Base-by-base conservation (phyloP, 768 basidiomycete species). In the Lentinula aciculospora region DNA sequence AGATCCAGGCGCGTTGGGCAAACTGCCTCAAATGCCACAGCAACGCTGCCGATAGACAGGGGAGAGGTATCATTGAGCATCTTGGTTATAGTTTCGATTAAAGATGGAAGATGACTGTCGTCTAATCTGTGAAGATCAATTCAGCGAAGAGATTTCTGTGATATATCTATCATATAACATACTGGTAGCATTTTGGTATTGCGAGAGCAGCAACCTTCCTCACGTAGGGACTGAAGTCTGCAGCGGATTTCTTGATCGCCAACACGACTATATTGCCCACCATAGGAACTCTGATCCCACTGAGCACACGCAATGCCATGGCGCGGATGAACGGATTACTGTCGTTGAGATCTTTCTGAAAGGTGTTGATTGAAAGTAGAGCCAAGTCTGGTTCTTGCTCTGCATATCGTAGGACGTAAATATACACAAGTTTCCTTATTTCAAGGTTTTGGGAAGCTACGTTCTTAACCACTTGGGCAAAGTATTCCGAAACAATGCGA, bases 401-500 rank as follows among this genome's bases (percentile, higher is more conserved):
- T 50, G 97, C 94, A 71, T 97, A 95, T 59, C 93, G 88, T 45
- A 98, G 76, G 62, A 99, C 86, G 74, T 96, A 99, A 62, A 98
- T 96, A 71, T 98, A 98, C 37, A 98, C 94, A 53, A 99, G 85
- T 73, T 98, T 98, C 59, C 96, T 86, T 65, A 96, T 88, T 71
- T 97, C 94, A 49, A 98, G 84, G 67, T 92, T 92, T 56, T 85
- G 84, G 2, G 94, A 91, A 1, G 93, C 93, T 39, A 98, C 96
- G 65, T 95, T 95, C 77, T 95, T 98, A 65, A 98, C 94, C 27
- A 99, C 97, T 67, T 91, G 90, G 4, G 97, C 91, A 66, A 98
- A 98, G 80, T 94, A 95, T 60, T 88, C 83, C 25, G 94, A 88
- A 62, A 97, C 92, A 63, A 93, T 88, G 55, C 92, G 86, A 49